phyloP scores from a whole-genome alignment of 228 moss, liverwort and hornwort genomes.

The Sphagnum magellanicum region DNA sequence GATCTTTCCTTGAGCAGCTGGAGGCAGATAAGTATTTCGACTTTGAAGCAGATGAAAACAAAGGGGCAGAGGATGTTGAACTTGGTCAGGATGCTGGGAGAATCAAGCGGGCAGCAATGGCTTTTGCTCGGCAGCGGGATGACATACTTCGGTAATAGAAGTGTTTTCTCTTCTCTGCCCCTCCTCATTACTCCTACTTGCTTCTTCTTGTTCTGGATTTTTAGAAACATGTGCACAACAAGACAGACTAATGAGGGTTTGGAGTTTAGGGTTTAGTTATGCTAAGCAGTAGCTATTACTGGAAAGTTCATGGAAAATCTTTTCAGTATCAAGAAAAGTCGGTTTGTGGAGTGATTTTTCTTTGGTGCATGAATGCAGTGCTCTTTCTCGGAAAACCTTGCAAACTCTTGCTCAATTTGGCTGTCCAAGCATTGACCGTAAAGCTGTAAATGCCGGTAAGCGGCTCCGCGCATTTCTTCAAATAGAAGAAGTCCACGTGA shows the following conservation, averaged over 20 bases:
- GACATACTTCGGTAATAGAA: conserved; percentile 53
- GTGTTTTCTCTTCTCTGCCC: no score
- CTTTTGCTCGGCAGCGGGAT: conserved; percentile 77
- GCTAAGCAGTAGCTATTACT: no score
- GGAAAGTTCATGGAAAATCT: no score
- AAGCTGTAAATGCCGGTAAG: conserved; percentile 95
- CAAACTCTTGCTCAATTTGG: conserved; percentile 72
- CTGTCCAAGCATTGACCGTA: conserved; percentile 86
- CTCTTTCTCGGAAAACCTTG: conserved; percentile 40
- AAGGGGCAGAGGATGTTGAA: conserved; percentile 23
- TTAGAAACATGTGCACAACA: neutral
- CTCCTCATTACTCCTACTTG: neutral
- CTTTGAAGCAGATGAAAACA: conserved; percentile 35
- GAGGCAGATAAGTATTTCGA: conserved; percentile 52
- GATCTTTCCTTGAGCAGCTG: conserved; percentile 48
- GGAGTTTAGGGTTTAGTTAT: no score
- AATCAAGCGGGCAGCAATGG: conserved; percentile 79
- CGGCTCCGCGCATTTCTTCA: conserved; percentile 74
- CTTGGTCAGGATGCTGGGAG: conserved; percentile 58
- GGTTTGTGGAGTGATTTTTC: no score
- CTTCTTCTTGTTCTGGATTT: neutral
- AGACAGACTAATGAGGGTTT: no score
- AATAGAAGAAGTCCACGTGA: conserved; percentile 72
- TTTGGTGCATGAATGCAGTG: conserved; percentile 29
- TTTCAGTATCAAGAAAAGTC: no score